Evolutionary conservation across 129 eudicot species (phyloP).

Genomic region (Flaveria ramosissima): DNA sequence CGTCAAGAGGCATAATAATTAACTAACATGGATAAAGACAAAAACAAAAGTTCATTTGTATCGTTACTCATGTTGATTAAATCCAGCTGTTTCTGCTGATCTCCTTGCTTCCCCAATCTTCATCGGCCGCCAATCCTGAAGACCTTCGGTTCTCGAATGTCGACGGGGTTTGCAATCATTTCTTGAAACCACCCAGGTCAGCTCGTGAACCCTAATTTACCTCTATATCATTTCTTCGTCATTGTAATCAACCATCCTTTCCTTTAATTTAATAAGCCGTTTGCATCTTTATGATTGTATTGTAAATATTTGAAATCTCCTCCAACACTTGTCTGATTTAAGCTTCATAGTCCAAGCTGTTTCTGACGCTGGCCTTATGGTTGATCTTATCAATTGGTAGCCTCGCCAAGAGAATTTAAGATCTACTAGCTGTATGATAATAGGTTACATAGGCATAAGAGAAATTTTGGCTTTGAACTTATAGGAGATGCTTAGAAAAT

Average conservation of each 20-base stretch:
- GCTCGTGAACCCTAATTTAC: neutral
- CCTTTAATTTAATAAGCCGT: neutral
- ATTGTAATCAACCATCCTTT: neutral
- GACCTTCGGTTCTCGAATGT: neutral
- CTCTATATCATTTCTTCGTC: neutral
- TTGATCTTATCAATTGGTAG: too few species aligned
- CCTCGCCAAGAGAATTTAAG: neutral
- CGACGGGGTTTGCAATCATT: neutral
- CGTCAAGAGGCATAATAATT: too few species aligned
- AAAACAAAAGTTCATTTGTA: too few species aligned
- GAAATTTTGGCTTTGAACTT: too few species aligned
- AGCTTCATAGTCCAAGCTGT: neutral
- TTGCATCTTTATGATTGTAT: too few species aligned
- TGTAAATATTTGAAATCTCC: too few species aligned
- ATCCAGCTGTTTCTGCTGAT: neutral
- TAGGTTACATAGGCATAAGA: too few species aligned
- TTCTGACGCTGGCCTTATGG: too few species aligned
- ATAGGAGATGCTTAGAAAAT: too few species aligned
- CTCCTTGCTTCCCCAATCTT: neutral
- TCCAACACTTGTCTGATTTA: too few species aligned
- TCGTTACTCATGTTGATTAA: neutral
- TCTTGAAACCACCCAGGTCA: neutral
- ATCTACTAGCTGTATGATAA: neutral
- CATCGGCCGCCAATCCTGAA: neutral
- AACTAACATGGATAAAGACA: too few species aligned